A percentile compares a stretch with the other conserved stretches of the same genome.
Evolutionary conservation across 2,329 filamentous ascomycete species (phyloP).

Genomic region (Cladobotryum mycophilum): DNA sequence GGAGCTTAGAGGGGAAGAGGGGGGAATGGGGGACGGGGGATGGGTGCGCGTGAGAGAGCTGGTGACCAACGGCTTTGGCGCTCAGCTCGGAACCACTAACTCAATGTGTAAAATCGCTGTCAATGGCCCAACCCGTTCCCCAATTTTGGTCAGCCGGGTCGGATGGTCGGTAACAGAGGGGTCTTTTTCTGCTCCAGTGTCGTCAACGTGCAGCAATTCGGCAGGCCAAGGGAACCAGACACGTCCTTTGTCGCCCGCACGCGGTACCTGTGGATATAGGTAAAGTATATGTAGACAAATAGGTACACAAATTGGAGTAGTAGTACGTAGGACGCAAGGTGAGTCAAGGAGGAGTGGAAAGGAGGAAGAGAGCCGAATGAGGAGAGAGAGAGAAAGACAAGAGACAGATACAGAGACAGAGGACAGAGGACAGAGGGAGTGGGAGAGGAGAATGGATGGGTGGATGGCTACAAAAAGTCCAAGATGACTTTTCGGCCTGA

Average conservation of each 20-base stretch:
- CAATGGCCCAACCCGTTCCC: not conserved
- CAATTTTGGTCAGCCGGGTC: conserved; percentile 9
- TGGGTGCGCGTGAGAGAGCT: not conserved
- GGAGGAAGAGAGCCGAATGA: not conserved
- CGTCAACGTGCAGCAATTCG: conserved; percentile 19
- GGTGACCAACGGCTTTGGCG: conserved; percentile 26
- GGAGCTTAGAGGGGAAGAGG: too few relatives aligned
- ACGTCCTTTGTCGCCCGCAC: conserved; percentile 9
- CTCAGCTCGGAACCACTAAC: conserved; percentile 23
- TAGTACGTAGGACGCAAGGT: not conserved
- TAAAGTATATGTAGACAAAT: too few relatives aligned
- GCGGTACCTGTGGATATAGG: not conserved
- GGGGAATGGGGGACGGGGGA: too few relatives aligned
- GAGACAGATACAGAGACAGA: too few relatives aligned
- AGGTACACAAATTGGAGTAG: not conserved
- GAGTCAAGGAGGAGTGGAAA: not conserved
- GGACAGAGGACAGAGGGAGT: too few relatives aligned
- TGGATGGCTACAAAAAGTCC: not conserved
- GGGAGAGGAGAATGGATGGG: not conserved
- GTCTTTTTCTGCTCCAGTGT: conserved; percentile 13
- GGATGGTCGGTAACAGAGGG: conserved; percentile 15
- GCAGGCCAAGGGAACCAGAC: conserved; percentile 9
- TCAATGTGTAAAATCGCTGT: conserved; percentile 1
- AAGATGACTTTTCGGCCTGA: too few relatives aligned
- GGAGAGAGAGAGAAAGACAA: not conserved